These are phyloP conservation scores for Aspergillus sp. DNA, from an alignment of 2,329 filamentous ascomycete genomes.

Conservation along the genomic window DNA sequence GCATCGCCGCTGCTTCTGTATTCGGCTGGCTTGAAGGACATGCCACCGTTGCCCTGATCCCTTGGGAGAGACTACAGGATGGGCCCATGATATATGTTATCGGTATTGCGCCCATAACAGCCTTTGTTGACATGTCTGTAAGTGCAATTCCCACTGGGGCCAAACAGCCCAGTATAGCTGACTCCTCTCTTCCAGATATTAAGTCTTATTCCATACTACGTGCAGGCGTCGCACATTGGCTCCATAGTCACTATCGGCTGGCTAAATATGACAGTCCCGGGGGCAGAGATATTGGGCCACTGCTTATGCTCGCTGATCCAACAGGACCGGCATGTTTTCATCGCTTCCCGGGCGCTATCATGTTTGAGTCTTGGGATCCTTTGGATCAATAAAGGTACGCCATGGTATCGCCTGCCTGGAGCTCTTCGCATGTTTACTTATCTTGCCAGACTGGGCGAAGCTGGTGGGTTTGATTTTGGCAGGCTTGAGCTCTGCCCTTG, in stretches of 20 bases:
- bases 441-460: background rate
- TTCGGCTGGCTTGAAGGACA: background rate
- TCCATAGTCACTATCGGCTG: background rate
- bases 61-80: background rate
- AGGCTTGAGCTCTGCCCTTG: background rate
- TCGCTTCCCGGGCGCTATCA: background rate
- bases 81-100: background rate
- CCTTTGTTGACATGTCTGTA: background rate
- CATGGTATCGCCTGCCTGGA: too few relatives aligned
- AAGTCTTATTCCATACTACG: background rate
- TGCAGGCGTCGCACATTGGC: background rate
- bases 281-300: background rate
- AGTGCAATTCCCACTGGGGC: background rate
- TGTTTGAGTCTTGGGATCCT: background rate
- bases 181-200: background rate
- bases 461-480: background rate
- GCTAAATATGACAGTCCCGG: background rate
- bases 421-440: background rate
- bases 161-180: background rate
- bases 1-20: background rate
- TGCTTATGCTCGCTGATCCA: background rate
- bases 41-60: background rate
- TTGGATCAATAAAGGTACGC: background rate
- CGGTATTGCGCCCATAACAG: background rate
- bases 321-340: background rate